Base-by-base conservation (phyloP, 805 yeast genomes). In the Debaryomyces maramus region DNA sequence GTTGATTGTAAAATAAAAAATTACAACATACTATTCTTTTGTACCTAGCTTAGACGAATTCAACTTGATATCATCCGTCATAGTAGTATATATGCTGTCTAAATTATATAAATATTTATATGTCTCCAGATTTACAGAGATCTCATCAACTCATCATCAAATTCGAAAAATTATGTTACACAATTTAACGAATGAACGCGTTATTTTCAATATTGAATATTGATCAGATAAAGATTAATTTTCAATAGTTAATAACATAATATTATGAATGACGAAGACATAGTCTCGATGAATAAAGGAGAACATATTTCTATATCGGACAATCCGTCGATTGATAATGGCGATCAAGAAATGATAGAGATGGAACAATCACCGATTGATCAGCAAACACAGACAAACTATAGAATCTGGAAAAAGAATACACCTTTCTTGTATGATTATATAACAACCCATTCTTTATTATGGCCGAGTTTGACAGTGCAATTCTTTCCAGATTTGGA, bases 41-140 rank as follows among this genome's bases (percentile, higher is more conserved):
- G 96, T 89, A 6, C 98, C 98, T 34, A 91, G 71, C 52, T 85
- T 84, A 11, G 97, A 90, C 15, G 81, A 76, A 53, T 85, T 83
- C 33, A 89, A 69, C 32, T 80, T 41, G 39, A 68, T 56, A n/a
- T 64, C 66, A 24, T 44, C 52, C 30, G 44, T 15, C 45, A 46
- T 47, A 3, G 9, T n/a, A n/a, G n/a, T n/a, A n/a, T n/a, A n/a
- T n/a, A n/a, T n/a, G n/a, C n/a, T n/a, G n/a, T n/a, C n/a, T n/a
- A n/a, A n/a, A n/a, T n/a, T n/a, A n/a, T n/a, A n/a, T n/a, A n/a
- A n/a, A n/a, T n/a, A n/a, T n/a, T n/a, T n/a, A n/a, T n/a, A n/a
- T n/a, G n/a, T n/a, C n/a, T n/a, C n/a, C n/a, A n/a, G n/a, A n/a
- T n/a, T n/a, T n/a, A n/a, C n/a, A n/a, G n/a, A n/a, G n/a, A n/a